Base-by-base conservation (phyloP, 2,329 filamentous ascomycete species). In the Teratosphaeria gauchensis region DNA sequence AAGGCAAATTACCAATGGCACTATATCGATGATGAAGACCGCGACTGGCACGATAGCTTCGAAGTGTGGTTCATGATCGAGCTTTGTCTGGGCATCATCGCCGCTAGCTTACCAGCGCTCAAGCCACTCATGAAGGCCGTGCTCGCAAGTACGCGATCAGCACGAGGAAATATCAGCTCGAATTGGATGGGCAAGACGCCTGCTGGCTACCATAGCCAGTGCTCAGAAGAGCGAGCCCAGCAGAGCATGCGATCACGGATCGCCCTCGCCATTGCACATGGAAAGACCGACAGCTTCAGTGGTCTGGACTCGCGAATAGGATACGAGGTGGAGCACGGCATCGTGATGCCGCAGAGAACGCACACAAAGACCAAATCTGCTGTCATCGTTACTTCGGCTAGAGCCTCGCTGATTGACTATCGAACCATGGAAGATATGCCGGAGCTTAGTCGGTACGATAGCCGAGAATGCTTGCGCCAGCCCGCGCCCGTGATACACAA, bases 1-100 rank as follows among this genome's bases (percentile, higher is more conserved):
- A 78, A 79, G 61, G 70, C 73, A 1, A 64, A 72, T 6, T 67
- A 70, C 19, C 76, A 78, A 62, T 69, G 65, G 42, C 65, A 59
- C 19, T 70, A 74, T 55, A 65, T 77, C 53, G 42, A 59, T 0
- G 66, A 74, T 12, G 63, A 62, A 0, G 75, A 78, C 58, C 71
- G 68, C 35, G 71, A 68, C 9, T 74, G 72, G 53, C 53, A 69
- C 53, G 71, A 76, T 60, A 65, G 65, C 4, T 78, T 77, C 65
- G 74, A 73, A 46, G 68, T 78, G 11, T 78, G 76, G 76, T 74
- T 75, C 61, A 73, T 71, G 59, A 71, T 78, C 55, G 76, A 79
- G 59, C 70, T 79, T 30, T 74, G 73, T 53, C 65, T 77, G 6
- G 76, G 75, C 2, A 76, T 56, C 51, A 53, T 59, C 7, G 57